Base-by-base conservation (phyloP, 2,329 filamentous ascomycete genomes). In the Alternaria triticina region DNA sequence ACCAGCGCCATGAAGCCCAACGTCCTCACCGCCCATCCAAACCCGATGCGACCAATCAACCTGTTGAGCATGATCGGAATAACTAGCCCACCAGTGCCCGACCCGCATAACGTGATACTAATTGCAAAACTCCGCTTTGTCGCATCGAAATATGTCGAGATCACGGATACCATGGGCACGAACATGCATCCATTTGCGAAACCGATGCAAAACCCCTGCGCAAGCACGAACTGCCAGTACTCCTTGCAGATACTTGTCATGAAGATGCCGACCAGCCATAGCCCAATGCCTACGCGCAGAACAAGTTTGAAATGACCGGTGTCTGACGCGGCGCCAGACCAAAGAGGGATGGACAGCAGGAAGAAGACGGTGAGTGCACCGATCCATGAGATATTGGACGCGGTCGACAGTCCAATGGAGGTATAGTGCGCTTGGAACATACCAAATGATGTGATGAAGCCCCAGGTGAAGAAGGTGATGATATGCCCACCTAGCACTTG, bases 21-120 rank as follows among this genome's bases (percentile, higher is more conserved):
- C 20, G 46, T 56, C 13, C 90, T 82, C 15, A 88, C 86, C 0
- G 87, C 83, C 87, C 88, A 89, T 1, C 82, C 77, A 66, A 89
- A 90, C 1, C 87, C 87, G n/a, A 89, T 80, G 9, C 77, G 73
- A 0, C 84, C 84, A n/a, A 86, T 80, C 28, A 89, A 77, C 61
- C 85, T 82, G 65, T 86, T 82, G 64, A 89, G 83, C 28, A 83
- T 76, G 49, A 85, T 82, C 0, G 83, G 83, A 57, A 83, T 83
- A 27, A 85, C 75, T 11, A 84, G 73, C 5, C 83, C 82, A 8
- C 82, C 83, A 52, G 70, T 54, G 12, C 79, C 78, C 40, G 81
- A 80, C 0, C 84, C 84, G 0, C 78, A 77, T 0, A 82, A 77
- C 1, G 81, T 80, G 13, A 85, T 73, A 0, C 83, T 83, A 49